Conservation (phyloP, 768 basidiomycete genomes). For the Auriscalpium vulgare region DNA sequence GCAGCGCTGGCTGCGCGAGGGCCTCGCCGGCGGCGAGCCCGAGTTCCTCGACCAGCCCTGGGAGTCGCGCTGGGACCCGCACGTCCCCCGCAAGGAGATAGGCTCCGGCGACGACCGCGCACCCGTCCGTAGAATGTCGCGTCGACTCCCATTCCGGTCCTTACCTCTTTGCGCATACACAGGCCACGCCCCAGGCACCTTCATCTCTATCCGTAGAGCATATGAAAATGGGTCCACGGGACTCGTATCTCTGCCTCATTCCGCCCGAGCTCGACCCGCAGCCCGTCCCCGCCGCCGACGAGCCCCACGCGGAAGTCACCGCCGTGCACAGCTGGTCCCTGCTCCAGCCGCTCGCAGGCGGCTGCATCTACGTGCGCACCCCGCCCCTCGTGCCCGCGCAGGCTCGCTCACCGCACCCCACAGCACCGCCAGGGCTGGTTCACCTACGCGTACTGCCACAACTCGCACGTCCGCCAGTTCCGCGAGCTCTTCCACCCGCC, state of each 20-base stretch:
- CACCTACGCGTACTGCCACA: conserved; percentile 96
- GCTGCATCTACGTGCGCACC: conserved; percentile 75
- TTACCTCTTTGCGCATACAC: conserved; percentile 2
- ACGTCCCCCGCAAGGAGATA: conserved; percentile 47
- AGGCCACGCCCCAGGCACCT: background rate
- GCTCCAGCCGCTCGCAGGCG: conserved; percentile 68
- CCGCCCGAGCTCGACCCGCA: conserved; percentile 51
- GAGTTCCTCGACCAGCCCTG: conserved; percentile 71
- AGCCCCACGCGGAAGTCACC: conserved; percentile 49
- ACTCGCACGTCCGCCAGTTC: conserved; percentile 93
- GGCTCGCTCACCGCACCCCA: conserved; percentile 1
- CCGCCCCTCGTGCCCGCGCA: conserved; percentile 20
- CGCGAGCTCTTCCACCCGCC: conserved; percentile 67
- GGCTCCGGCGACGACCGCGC: conserved; percentile 39
- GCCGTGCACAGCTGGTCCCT: conserved; percentile 78
- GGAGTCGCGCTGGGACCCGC: conserved; percentile 33
- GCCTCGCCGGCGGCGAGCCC: conserved; percentile 63
- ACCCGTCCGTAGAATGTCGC: conserved; percentile 12
- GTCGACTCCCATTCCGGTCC: background rate
- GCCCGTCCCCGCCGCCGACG: conserved; percentile 35
- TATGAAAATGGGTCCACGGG: conserved; percentile 64
- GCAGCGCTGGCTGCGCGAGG: conserved; percentile 62
- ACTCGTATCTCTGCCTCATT: conserved; percentile 73
- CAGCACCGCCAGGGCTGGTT: conserved; percentile 91
- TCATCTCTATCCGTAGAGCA: conserved; percentile 52